These are phyloP conservation scores for Solanum sejunctum DNA, from an alignment of 257 asterid species.

Conservation along the genomic window DNA sequence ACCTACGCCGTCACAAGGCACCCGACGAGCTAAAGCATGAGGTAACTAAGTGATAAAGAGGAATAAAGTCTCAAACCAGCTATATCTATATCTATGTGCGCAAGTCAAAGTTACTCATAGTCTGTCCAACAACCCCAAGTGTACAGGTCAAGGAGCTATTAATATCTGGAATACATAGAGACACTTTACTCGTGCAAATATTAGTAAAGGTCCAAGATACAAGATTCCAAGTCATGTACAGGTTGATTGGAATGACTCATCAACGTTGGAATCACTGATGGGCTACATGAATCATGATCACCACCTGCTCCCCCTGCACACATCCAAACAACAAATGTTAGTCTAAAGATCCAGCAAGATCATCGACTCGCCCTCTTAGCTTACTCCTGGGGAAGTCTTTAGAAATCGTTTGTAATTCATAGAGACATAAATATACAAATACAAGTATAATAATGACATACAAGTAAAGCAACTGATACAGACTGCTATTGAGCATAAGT, in stretches of 20 bases:
- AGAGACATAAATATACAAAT: not conserved
- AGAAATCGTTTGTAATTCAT: not conserved
- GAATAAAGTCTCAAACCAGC: too few species aligned
- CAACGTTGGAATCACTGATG: not conserved
- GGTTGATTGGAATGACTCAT: not conserved
- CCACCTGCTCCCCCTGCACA: not conserved
- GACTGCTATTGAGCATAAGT: not conserved
- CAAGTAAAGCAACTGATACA: not conserved
- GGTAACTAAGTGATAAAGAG: too few species aligned
- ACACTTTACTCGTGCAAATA: not conserved
- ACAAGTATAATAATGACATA: not conserved
- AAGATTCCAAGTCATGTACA: too few species aligned
- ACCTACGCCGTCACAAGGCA: not conserved
- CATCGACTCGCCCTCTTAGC: not conserved
- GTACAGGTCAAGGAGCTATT: not conserved
- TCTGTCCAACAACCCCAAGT: not conserved
- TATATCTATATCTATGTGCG: too few species aligned
- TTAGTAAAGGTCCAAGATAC: too few species aligned
- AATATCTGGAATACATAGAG: not conserved
- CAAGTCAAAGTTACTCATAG: not conserved
- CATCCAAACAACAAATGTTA: not conserved
- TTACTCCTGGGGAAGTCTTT: not conserved
- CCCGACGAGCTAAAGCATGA: not conserved
- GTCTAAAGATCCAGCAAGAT: not conserved
- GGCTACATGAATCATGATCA: not conserved